Conservation (phyloP, 2,329 filamentous ascomycete genomes). For the Penicillium fuscoglaucum region DNA sequence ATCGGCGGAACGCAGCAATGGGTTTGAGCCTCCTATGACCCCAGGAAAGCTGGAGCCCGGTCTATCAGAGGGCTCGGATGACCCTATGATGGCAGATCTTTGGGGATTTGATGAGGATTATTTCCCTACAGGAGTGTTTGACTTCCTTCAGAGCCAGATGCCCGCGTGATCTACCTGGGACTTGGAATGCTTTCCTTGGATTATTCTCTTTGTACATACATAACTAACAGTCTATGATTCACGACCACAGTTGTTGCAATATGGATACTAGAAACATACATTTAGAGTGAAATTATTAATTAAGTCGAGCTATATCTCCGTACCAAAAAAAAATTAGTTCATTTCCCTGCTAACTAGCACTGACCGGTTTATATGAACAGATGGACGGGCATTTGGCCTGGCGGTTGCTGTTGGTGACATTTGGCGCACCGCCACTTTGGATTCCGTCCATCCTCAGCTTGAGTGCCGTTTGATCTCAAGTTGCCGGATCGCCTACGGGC, state of each 20-base stretch:
- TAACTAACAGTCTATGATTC: slow-evolving; percentile 8
- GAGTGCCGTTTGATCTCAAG: background rate
- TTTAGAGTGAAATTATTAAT: slow-evolving; percentile 2
- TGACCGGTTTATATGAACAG: background rate
- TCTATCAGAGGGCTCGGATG: slow-evolving; percentile 40
- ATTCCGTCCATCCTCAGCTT: background rate
- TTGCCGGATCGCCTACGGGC: background rate
- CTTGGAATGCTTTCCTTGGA: background rate
- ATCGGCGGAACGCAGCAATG: slow-evolving; percentile 41
- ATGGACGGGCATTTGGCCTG: background rate
- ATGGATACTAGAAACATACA: background rate
- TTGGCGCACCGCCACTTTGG: background rate
- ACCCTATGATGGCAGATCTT: slow-evolving; percentile 44
- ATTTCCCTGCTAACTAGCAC: background rate
- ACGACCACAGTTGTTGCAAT: slow-evolving; percentile 9
- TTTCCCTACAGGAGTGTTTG: slow-evolving; percentile 45
- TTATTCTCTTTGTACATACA: slow-evolving; percentile 18
- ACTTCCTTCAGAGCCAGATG: slow-evolving; percentile 46
- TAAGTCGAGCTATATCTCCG: background rate
- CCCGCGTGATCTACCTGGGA: slow-evolving; percentile 31
- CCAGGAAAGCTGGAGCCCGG: slow-evolving; percentile 30
- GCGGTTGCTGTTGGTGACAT: background rate
- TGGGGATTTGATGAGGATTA: slow-evolving; percentile 46
- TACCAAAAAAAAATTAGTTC: too few relatives aligned
- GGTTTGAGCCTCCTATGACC: slow-evolving; percentile 21